Percentiles rank a stretch among this genome's conserved stretches.
Conservation (phyloP, 352 stramenopile species). For the Pythium guiyangense region DNA sequence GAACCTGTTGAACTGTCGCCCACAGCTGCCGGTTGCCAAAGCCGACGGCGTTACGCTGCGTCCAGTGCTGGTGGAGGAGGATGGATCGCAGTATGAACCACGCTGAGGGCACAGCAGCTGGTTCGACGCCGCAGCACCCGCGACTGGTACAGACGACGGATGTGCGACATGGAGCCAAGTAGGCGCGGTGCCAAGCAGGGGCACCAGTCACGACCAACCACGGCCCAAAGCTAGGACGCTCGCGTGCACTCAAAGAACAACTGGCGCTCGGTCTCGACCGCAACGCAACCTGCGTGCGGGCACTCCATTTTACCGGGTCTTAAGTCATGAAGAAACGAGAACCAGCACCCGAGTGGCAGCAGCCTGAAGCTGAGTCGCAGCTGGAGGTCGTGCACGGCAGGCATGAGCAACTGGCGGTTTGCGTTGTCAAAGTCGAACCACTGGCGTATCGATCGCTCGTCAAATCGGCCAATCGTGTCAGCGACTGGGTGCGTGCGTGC, state of each 20-base stretch:
- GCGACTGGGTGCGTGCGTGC: not conserved
- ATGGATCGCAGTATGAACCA: not conserved
- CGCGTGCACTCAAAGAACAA: constrained; percentile 1
- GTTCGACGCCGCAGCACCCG: too few species aligned
- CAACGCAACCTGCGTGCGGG: not conserved
- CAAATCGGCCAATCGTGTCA: not conserved
- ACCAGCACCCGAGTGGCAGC: not conserved
- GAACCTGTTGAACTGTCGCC: not conserved
- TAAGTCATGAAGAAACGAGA: not conserved
- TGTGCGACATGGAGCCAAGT: not conserved
- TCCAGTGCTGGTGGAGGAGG: not conserved
- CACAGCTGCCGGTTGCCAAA: not conserved
- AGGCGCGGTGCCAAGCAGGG: not conserved
- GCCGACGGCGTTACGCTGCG: not conserved
- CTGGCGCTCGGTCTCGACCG: constrained; percentile 1
- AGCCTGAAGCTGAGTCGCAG: not conserved
- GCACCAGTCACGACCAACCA: not conserved
- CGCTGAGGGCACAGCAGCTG: not conserved
- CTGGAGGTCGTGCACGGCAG: not conserved
- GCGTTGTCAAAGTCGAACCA: constrained; percentile 1
- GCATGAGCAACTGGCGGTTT: not conserved
- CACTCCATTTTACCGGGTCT: not conserved
- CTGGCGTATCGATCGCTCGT: not conserved
- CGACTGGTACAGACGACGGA: not conserved
- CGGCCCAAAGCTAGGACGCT: not conserved